Evolutionary conservation across 768 basidiomycete genomes (phyloP).

Genomic region (Macrolepiota fuliginosa): DNA sequence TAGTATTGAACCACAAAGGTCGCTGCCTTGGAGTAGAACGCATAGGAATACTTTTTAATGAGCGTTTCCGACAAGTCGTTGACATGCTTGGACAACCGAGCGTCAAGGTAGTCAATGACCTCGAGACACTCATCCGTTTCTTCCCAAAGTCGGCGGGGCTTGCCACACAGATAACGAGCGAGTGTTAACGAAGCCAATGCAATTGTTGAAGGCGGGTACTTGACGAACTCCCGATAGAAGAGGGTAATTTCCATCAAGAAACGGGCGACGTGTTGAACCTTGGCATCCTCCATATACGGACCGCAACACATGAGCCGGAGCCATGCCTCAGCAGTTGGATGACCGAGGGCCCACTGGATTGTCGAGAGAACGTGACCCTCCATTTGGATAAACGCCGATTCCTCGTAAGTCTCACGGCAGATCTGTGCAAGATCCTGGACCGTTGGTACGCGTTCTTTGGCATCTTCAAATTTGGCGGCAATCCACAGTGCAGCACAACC

Average conservation of each 20-base stretch:
- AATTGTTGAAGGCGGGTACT: constrained; percentile 80
- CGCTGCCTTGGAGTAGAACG: constrained; percentile 95
- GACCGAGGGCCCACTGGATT: constrained; percentile 94
- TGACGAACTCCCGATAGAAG: constrained; percentile 94
- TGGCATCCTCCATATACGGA: constrained; percentile 75
- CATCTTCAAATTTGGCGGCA: constrained; percentile 98
- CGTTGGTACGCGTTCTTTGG: constrained; percentile 96
- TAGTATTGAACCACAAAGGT: constrained; percentile 93
- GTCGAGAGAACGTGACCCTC: constrained; percentile 96
- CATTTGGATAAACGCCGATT: constrained; percentile 98
- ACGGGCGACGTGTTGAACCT: constrained; percentile 92
- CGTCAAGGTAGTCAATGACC: constrained; percentile 85
- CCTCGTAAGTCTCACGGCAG: constrained; percentile 96
- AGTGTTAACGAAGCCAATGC: constrained; percentile 89
- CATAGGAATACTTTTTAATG: constrained; percentile 96
- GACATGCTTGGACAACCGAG: constrained; percentile 81
- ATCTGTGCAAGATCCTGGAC: constrained; percentile 93
- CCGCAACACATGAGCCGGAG: constrained; percentile 80
- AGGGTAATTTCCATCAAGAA: constrained; percentile 99
- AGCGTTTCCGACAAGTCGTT: constrained; percentile 94
- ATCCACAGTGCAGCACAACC: constrained; percentile 99
- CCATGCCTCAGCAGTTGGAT: constrained; percentile 98
- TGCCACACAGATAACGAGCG: constrained; percentile 84
- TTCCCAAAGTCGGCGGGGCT: constrained; percentile 73
- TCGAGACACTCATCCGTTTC: constrained; percentile 83